Percentiles rank a stretch among this genome's conserved stretches.
These are phyloP conservation scores for Blastomyces silverae DNA, from an alignment of 2,329 filamentous ascomycete species.

Conservation along the genomic window DNA sequence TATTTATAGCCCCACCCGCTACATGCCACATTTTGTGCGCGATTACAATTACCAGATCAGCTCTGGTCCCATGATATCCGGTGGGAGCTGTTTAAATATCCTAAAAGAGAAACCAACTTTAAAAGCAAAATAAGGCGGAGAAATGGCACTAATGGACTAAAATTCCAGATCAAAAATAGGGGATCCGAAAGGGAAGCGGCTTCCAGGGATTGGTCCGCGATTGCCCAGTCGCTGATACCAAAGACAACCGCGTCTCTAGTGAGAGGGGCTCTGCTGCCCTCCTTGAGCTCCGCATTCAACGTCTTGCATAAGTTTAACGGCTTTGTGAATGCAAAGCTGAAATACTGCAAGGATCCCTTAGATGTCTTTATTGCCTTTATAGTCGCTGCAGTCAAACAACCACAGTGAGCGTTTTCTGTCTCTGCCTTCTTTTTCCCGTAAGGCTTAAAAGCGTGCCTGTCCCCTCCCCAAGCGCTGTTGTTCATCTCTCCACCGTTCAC, in stretches of 20 bases:
- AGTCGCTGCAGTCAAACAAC: conserved; percentile 7
- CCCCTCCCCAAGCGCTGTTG: background rate
- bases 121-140: conserved; percentile 6
- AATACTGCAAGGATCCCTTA: conserved; percentile 10
- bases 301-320: conserved; percentile 15
- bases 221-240: conserved; percentile 10
- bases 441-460: conserved; percentile 6
- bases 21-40: conserved; percentile 22
- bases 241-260: conserved; percentile 3
- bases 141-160: background rate
- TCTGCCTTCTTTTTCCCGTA: background rate
- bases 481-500: conserved; percentile 6
- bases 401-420: background rate
- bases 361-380: conserved; percentile 12
- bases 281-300: conserved; percentile 16
- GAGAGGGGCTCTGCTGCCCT: conserved; percentile 15
- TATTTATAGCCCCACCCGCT: conserved; percentile 31
- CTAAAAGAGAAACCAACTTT: conserved; percentile 2
- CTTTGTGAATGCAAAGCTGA: conserved; percentile 13
- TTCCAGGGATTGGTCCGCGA: conserved; percentile 3
- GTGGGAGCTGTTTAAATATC: background rate
- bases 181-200: background rate
- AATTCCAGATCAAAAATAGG: conserved; percentile 12
- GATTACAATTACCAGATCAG: background rate
- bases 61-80: conserved; percentile 8